Percentiles rank a stretch among this genome's conserved stretches.
These are phyloP conservation scores for Daldinia grandis DNA, from an alignment of 495 filamentous ascomycete genomes.

Conservation along the genomic window DNA sequence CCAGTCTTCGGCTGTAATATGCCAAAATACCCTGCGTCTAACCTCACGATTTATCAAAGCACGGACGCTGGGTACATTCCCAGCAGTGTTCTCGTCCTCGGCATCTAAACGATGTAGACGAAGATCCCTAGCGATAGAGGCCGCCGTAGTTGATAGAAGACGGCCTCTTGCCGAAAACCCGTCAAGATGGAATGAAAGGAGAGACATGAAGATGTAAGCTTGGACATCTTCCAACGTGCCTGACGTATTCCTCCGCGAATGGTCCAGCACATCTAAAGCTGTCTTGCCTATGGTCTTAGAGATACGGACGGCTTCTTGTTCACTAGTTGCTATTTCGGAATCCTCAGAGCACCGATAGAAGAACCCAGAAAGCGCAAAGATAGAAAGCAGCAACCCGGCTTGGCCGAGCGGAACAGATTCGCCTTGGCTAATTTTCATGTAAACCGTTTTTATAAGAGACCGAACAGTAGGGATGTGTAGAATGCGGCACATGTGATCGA, in stretches of 20 bases:
- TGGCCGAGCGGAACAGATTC: not conserved
- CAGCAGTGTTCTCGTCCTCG: not conserved
- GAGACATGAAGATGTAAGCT: constrained; percentile 54
- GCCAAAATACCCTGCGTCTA: constrained; percentile 56
- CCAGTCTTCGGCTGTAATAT: constrained; percentile 58
- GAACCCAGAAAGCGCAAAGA: constrained; percentile 48
- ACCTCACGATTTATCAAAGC: constrained; percentile 47
- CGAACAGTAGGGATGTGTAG: constrained; percentile 51
- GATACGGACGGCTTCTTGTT: constrained; percentile 21
- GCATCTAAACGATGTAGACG: constrained; percentile 58
- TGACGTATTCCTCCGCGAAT: constrained; percentile 46
- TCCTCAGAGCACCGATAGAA: constrained; percentile 38
- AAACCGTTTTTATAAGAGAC: constrained; percentile 19
- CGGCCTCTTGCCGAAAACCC: constrained; percentile 48
- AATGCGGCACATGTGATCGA: constrained; percentile 54
- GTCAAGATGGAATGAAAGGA: constrained; percentile 49
- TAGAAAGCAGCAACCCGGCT: not conserved
- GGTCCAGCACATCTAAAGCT: constrained; percentile 15
- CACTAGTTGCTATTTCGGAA: constrained; percentile 21
- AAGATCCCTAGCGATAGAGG: constrained; percentile 49
- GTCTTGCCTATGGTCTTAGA: not conserved
- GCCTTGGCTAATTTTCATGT: not conserved
- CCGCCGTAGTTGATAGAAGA: constrained; percentile 28
- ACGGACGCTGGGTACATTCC: constrained; percentile 24
- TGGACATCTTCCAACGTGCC: constrained; percentile 58